phyloP scores from a whole-genome alignment of 805 yeast species.

The Candida nonsorbophila region DNA sequence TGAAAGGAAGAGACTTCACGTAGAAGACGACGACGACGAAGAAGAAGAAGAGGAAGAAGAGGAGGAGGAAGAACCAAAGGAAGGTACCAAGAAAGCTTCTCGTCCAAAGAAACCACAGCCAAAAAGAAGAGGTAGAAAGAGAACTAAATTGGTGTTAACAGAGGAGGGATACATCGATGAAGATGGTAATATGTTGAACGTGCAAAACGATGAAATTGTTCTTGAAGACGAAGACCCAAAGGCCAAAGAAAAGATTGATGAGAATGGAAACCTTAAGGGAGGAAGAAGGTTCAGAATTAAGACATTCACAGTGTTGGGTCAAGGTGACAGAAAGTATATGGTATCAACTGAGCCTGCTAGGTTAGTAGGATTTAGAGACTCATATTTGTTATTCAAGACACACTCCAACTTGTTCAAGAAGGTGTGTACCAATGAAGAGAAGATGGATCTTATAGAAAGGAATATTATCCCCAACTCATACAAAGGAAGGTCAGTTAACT shows the following conservation, averaged over 20 bases:
- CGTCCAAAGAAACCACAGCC: constrained; percentile 16
- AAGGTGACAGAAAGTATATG: constrained; percentile 77
- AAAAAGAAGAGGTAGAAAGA: constrained; percentile 40
- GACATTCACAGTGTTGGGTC: constrained; percentile 57
- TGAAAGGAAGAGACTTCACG: constrained; percentile 12
- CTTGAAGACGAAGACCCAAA: constrained; percentile 65
- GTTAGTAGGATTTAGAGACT: constrained; percentile 89
- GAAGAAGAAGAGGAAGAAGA: constrained; percentile 18
- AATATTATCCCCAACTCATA: constrained; percentile 84
- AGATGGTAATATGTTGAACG: constrained; percentile 59
- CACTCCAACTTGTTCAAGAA: constrained; percentile 73
- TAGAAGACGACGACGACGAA: constrained; percentile 18
- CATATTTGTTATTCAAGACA: constrained; percentile 82
- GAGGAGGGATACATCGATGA: constrained; percentile 50
- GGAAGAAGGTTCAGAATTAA: constrained; percentile 71
- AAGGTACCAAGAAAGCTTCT: neutral
- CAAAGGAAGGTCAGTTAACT: constrained; percentile 82
- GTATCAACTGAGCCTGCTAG: constrained; percentile 95
- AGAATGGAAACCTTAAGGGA: constrained; percentile 61
- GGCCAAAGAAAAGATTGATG: constrained; percentile 72
- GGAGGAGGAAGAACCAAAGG: constrained; percentile 10
- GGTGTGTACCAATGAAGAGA: constrained; percentile 70
- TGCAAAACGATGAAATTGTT: constrained; percentile 72
- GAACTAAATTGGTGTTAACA: constrained; percentile 28
- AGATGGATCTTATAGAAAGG: constrained; percentile 74